Base-by-base conservation (phyloP, 768 basidiomycete genomes). In the Lactarius hatsudake region DNA sequence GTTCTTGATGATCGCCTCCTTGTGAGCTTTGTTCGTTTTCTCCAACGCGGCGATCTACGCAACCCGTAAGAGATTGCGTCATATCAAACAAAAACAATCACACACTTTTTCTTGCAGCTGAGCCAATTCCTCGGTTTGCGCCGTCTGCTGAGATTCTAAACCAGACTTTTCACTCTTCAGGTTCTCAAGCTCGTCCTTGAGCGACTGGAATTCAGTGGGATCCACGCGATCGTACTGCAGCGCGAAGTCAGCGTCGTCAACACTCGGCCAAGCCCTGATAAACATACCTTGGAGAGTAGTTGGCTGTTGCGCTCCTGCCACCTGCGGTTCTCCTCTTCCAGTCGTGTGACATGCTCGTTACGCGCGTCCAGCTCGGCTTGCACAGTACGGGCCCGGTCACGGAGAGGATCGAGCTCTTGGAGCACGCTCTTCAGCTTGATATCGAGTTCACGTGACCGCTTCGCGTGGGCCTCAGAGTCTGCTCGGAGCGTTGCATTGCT, bases 221-320 rank as follows among this genome's bases (percentile, higher is more conserved):
- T 94, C 93, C 71, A 92, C 89, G 55, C 93, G 90, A 71, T 95
- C 92, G 73, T 94, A 94, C 90, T 93, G 68, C 3, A 66, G 26
- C 0, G 32, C 36, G 13, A 42, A 20, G 51, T 67, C 55, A 42
- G 36, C 43, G 65, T 60, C 28, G 30, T 43, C 61, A 43, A 32
- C 48, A 30, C 45, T 2, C n/a, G 20, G 17, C 18, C 0, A 17
- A 38, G 13, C 20, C 1, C 15, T 30, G n/a, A 26, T 51, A 38
- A 18, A 20, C 32, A 67, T 67, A 90, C 91, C 83, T 95, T 95
- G 78, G 82, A 87, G 59, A 96, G 80, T 28, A 96, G 78, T 62
- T 94, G 91, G 30, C 84, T 74, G 72, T 92, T 94, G 18, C 93
- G 87, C 66, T 90, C 88, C 77, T 94, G 91, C 93, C 93, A 94